Conservation (phyloP, 2,329 filamentous ascomycete species). For the Colletotrichum siamense region DNA sequence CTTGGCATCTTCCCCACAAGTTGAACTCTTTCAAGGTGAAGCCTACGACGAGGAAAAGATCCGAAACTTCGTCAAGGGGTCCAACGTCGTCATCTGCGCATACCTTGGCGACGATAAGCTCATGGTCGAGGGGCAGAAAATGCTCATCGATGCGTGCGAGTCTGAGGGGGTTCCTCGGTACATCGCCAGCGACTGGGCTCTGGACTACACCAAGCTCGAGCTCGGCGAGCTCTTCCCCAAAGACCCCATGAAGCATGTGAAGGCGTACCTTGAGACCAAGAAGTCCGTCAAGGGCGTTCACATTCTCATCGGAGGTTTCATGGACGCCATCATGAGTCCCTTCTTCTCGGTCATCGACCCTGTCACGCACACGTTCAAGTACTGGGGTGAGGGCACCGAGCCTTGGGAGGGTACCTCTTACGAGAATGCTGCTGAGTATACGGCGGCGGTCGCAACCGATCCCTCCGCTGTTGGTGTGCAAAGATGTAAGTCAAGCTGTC, state of each 20-base stretch:
- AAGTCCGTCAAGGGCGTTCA: conserved; percentile 41
- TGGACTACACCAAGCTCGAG: conserved; percentile 45
- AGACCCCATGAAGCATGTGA: conserved; percentile 44
- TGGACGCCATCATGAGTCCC: conserved; percentile 34
- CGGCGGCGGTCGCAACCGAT: conserved; percentile 18
- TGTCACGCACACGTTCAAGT: conserved; percentile 29
- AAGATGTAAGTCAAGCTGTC: neutral
- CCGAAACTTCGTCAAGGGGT: conserved; percentile 30
- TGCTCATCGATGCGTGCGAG: conserved; percentile 44
- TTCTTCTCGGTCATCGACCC: conserved; percentile 28
- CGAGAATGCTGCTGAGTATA: conserved; percentile 39
- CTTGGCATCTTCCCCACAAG: conserved; percentile 17
- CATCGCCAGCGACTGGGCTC: conserved; percentile 42
- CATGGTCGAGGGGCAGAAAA: conserved; percentile 46
- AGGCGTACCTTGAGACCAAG: conserved; percentile 41
- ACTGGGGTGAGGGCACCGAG: conserved; percentile 42
- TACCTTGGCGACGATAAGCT: conserved; percentile 42
- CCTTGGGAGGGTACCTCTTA: conserved; percentile 42
- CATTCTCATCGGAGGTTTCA: conserved; percentile 43
- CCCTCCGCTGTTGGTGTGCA: neutral
- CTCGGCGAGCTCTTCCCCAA: conserved; percentile 40
- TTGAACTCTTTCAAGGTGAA: conserved; percentile 31
- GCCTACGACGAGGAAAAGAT: conserved; percentile 28
- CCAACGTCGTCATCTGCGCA: conserved; percentile 42
- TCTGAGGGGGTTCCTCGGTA: conserved; percentile 39